Conservation (phyloP, 192 early-diverging fungal genomes). For the Backusella parvicylindrica region DNA sequence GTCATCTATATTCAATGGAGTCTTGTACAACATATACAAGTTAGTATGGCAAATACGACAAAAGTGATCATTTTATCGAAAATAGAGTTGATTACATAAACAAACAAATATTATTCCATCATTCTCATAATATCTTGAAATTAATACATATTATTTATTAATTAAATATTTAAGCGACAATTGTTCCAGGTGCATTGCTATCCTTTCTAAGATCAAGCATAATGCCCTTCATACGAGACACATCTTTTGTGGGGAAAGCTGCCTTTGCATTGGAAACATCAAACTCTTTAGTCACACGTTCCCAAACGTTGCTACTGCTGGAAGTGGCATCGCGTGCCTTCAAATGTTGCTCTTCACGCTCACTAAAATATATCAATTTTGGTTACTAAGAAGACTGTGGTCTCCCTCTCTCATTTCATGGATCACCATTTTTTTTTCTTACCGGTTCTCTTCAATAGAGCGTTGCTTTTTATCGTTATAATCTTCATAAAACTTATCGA, state of each 20-base stretch:
- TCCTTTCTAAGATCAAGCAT: slow-evolving; percentile 67
- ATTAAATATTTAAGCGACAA: slow-evolving; percentile 17
- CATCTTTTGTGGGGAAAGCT: slow-evolving; percentile 51
- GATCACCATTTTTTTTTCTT: not conserved
- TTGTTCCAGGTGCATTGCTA: slow-evolving; percentile 61
- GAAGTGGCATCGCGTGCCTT: slow-evolving; percentile 28
- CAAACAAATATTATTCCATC: not conserved
- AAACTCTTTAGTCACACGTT: slow-evolving; percentile 63
- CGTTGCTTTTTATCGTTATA: slow-evolving; percentile 73
- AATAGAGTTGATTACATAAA: no score
- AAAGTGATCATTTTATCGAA: no score
- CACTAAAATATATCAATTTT: not conserved
- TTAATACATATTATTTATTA: not conserved
- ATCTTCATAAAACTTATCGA: slow-evolving; percentile 79
- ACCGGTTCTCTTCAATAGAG: slow-evolving; percentile 63
- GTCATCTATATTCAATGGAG: no score
- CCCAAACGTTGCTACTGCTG: slow-evolving; percentile 64
- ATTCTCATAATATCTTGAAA: no score
- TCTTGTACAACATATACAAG: no score
- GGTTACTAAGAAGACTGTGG: not conserved
- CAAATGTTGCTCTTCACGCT: slow-evolving; percentile 14
- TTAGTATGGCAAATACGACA: no score
- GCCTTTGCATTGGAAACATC: slow-evolving; percentile 42
- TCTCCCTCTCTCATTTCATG: not conserved
- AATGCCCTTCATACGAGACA: slow-evolving; percentile 66